phyloP scores from a whole-genome alignment of 2,329 filamentous ascomycete genomes.

The Dryadomyces quercus-mongolicae region DNA sequence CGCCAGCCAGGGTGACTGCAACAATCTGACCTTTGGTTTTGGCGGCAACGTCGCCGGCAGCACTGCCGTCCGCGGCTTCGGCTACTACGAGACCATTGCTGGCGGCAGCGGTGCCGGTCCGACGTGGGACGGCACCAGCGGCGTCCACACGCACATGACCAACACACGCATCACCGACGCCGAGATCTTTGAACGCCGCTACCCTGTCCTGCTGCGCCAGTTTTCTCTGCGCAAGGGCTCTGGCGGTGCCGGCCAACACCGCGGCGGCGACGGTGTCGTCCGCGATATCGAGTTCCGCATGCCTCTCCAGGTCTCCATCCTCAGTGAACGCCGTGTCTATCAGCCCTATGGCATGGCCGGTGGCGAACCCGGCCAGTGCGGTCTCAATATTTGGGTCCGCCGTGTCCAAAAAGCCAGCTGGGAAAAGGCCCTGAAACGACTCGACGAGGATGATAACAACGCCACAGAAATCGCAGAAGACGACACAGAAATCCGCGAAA shows the following conservation, averaged over 20 bases:
- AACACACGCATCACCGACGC: constrained; percentile 76
- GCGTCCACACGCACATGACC: constrained; percentile 78
- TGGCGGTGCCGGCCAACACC: constrained; percentile 52
- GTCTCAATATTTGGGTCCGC: constrained; percentile 79
- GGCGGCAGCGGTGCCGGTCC: constrained; percentile 65
- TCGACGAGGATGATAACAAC: constrained; percentile 15
- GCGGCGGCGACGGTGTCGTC: constrained; percentile 65
- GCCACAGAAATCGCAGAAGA: constrained; percentile 13
- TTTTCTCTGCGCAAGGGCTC: constrained; percentile 54
- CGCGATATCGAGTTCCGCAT: constrained; percentile 73
- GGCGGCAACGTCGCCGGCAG: constrained; percentile 51
- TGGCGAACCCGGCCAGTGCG: constrained; percentile 65
- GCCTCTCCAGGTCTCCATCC: constrained; percentile 55
- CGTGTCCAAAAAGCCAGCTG: constrained; percentile 49
- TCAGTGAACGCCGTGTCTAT: constrained; percentile 61
- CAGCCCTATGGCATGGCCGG: constrained; percentile 75
- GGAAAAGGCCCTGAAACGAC: constrained; percentile 28
- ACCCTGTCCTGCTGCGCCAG: constrained; percentile 59
- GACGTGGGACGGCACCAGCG: constrained; percentile 59
- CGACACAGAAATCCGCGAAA: constrained; percentile 43
- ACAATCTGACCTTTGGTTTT: constrained; percentile 77
- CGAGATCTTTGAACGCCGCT: constrained; percentile 66
- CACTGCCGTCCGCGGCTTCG: constrained; percentile 58
- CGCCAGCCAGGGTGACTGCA: constrained; percentile 68
- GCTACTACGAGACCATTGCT: constrained; percentile 79